A percentile compares a stretch with the other conserved stretches of the same genome.
Evolutionary conservation across 441 rosid species (phyloP).

Genomic region (Mallotus japonicus): DNA sequence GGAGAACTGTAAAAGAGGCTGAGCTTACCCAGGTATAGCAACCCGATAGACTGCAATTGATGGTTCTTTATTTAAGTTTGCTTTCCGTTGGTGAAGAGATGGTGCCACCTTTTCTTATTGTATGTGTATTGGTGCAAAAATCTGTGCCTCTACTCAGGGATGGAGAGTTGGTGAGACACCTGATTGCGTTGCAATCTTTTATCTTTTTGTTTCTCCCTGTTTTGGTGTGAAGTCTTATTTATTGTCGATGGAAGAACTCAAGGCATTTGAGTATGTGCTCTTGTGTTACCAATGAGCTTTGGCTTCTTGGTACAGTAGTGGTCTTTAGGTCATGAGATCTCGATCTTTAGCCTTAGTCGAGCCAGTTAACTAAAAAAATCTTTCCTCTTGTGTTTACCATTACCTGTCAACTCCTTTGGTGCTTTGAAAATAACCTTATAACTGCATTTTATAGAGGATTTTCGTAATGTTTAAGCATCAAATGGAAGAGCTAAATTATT

Average conservation of each 20-base stretch:
- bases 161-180: no score
- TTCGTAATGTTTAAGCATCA: background rate
- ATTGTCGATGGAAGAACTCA: background rate
- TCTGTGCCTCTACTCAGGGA: background rate
- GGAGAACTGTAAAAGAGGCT: slow-evolving; percentile 90
- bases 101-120: background rate
- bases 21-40: slow-evolving; percentile 90
- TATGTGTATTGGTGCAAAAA: background rate
- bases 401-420: background rate
- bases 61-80: slow-evolving; percentile 6
- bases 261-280: background rate
- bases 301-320: no score
- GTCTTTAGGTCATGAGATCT: no score
- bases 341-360: no score
- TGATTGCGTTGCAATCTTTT: background rate
- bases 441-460: background rate
- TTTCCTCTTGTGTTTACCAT: background rate
- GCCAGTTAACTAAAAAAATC: no score
- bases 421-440: background rate
- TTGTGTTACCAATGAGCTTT: no score
- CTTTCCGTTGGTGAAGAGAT: background rate
- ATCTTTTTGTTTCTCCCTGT: background rate
- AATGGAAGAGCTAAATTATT: background rate
- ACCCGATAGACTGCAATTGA: background rate
- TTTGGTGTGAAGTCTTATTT: background rate